These are phyloP conservation scores for Aspergillus alliaceus DNA, from an alignment of 2,329 filamentous ascomycete genomes.

Conservation along the genomic window DNA sequence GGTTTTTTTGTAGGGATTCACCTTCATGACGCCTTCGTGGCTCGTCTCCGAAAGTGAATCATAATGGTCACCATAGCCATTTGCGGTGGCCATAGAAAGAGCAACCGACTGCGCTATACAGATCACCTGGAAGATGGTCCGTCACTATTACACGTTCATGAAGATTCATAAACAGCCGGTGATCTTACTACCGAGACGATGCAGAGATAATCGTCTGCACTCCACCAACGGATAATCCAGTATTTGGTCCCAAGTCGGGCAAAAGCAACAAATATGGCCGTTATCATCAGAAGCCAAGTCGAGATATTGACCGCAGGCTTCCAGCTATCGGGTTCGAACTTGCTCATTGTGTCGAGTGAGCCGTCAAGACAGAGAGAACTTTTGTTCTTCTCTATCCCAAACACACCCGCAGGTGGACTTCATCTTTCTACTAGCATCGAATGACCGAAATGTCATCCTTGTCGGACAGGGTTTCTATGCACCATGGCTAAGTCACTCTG, in stretches of 20 bases:
- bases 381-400: too few species aligned
- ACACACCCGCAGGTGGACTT: too few species aligned
- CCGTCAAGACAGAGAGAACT: too few species aligned
- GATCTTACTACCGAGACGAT: conserved; percentile 20
- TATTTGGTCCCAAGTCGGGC: conserved; percentile 26
- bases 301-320: conserved; percentile 23
- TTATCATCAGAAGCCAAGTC: conserved; percentile 28
- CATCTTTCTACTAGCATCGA: too few species aligned
- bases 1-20: neutral
- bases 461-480: too few species aligned
- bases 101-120: conserved; percentile 22
- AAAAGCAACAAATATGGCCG: conserved; percentile 22
- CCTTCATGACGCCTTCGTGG: conserved; percentile 21
- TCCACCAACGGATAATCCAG: conserved; percentile 24
- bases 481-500: too few species aligned
- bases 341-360: neutral
- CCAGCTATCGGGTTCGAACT: neutral
- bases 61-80: conserved; percentile 24
- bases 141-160: neutral
- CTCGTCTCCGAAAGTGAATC: conserved; percentile 7
- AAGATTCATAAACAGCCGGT: neutral
- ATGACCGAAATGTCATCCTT: too few species aligned
- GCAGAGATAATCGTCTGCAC: conserved; percentile 22
- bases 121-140: conserved; percentile 1
- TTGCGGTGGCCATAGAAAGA: conserved; percentile 21